These are phyloP conservation scores for Falciphora oryzae DNA, from an alignment of 2,329 filamentous ascomycete genomes.

Conservation along the genomic window DNA sequence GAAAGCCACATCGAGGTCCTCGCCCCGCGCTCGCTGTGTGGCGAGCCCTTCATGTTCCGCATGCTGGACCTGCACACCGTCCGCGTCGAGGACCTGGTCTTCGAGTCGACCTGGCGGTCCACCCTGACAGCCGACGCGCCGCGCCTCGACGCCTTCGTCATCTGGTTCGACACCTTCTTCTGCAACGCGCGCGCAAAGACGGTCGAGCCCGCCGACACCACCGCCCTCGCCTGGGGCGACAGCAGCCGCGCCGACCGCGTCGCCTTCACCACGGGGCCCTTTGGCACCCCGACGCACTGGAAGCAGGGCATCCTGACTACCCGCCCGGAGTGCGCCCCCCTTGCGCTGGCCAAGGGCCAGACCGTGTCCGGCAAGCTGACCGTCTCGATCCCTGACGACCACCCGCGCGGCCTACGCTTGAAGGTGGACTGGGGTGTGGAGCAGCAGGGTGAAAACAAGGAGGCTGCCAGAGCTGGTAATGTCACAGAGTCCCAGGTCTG, in stretches of 20 bases:
- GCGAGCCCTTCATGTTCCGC: constrained; percentile 59
- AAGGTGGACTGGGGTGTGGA: constrained; percentile 54
- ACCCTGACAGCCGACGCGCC: constrained; percentile 57
- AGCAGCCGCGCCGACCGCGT: constrained; percentile 49
- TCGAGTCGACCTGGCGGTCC: constrained; percentile 62
- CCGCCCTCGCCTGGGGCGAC: constrained; percentile 59
- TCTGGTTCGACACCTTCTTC: constrained; percentile 97
- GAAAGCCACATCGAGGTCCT: constrained; percentile 75
- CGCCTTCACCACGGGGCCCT: constrained; percentile 85
- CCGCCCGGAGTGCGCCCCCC: constrained; percentile 47
- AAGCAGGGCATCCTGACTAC: constrained; percentile 73
- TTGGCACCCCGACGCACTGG: constrained; percentile 79
- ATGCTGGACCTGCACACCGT: constrained; percentile 72
- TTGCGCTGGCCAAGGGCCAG: constrained; percentile 45
- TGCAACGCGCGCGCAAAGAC: constrained; percentile 49
- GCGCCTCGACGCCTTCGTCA: constrained; percentile 74
- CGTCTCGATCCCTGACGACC: constrained; percentile 64
- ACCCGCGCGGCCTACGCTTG: constrained; percentile 64
- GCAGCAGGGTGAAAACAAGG: neutral
- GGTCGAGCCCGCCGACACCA: constrained; percentile 43
- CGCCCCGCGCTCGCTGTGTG: constrained; percentile 54
- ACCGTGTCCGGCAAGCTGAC: constrained; percentile 61
- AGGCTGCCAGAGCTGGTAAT: neutral
- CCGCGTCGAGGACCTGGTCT: constrained; percentile 66
- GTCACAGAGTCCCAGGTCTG: neutral